Conservation (phyloP, 352 stramenopile species). For the Phytophthora foliorum region DNA sequence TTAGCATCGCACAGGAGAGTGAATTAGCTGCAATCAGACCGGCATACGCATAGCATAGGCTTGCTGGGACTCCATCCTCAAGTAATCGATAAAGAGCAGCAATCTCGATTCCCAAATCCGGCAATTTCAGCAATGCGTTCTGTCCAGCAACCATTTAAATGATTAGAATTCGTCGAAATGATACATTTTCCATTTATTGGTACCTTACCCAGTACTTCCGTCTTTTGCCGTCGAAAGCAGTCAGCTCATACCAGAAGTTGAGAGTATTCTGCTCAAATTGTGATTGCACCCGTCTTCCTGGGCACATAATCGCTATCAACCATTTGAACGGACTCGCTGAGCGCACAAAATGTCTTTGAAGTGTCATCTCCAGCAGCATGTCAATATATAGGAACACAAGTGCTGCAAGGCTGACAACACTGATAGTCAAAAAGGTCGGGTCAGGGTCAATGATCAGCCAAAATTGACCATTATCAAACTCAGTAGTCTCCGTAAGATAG, state of each 20-base stretch:
- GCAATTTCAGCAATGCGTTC: conserved; percentile 7
- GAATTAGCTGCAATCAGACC: conserved; percentile 14
- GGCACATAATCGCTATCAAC: neutral
- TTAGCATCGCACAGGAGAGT: conserved; percentile 2
- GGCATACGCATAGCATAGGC: conserved; percentile 18
- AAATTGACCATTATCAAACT: conserved; percentile 58
- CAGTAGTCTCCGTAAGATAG: conserved; percentile 53
- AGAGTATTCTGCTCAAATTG: neutral
- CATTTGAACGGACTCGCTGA: neutral
- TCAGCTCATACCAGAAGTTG: conserved; percentile 10
- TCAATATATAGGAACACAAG: conserved; percentile 27
- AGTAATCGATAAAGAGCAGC: neutral
- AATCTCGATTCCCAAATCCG: neutral
- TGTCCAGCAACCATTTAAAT: neutral
- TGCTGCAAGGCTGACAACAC: conserved; percentile 10
- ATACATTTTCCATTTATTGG: neutral
- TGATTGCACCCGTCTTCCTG: neutral
- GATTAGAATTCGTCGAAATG: neutral
- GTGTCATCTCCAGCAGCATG: conserved; percentile 39
- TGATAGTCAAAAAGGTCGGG: conserved; percentile 18
- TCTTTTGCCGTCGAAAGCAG: conserved; percentile 1
- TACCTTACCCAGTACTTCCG: conserved; percentile 18
- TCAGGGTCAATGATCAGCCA: conserved; percentile 45
- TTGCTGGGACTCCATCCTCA: conserved; percentile 10
- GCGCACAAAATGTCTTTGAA: neutral